These are phyloP conservation scores for Betula pendula DNA, from an alignment of 306 rosid species.

Conservation along the genomic window DNA sequence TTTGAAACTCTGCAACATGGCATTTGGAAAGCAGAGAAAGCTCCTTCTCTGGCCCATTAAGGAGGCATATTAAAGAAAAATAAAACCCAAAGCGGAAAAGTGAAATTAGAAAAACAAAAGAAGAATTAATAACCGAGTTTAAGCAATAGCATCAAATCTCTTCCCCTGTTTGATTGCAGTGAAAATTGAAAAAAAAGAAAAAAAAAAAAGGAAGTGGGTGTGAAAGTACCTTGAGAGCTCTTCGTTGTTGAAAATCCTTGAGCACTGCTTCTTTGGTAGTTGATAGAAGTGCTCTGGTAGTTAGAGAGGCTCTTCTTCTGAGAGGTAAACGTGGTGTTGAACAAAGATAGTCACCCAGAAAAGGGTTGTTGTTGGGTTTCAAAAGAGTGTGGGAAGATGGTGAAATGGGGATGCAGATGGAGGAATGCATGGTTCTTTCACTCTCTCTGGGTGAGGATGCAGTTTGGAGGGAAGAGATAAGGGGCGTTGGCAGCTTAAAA, in stretches of 20 bases:
- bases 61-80: neutral
- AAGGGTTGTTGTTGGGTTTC: constrained; percentile 49
- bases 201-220: neutral
- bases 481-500: constrained; percentile 19
- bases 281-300: constrained; percentile 57
- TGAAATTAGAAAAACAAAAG: neutral
- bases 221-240: constrained; percentile 75
- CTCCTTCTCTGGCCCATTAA: neutral
- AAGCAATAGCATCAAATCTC: neutral
- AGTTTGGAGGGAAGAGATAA: constrained; percentile 51
- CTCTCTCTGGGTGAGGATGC: constrained; percentile 13
- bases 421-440: constrained; percentile 49
- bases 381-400: constrained; percentile 51
- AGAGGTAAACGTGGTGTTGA: constrained; percentile 40
- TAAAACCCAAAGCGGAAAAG: neutral
- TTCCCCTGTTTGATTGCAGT: neutral
- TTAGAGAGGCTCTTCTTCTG: constrained; percentile 46
- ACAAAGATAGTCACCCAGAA: constrained; percentile 31
- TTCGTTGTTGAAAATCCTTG: constrained; percentile 62
- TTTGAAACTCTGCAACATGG: too few relatives aligned
- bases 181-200: neutral
- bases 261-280: constrained; percentile 59
- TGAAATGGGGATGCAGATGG: constrained; percentile 52
- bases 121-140: neutral
- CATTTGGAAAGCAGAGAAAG: neutral